Conservation (phyloP, 78 protist genomes). For the Dictyostelium brefeldianum region DNA sequence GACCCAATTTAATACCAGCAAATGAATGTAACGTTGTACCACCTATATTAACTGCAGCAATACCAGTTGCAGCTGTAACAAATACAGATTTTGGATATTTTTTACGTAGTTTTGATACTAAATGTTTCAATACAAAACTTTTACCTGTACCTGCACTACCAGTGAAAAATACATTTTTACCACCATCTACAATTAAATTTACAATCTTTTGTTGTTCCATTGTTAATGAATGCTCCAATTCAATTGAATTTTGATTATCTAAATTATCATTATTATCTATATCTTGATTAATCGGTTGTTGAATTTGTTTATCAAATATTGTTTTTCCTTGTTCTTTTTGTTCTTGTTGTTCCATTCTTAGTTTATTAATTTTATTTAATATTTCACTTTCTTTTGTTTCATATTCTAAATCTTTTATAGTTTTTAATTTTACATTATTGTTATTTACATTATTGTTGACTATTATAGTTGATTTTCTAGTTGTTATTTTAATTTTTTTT, state of each 20-base stretch:
- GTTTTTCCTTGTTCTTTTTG: neutral
- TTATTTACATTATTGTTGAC: neutral
- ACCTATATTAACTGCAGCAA: slow-evolving; percentile 85
- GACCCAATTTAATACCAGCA: slow-evolving; percentile 83
- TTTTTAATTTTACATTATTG: neutral
- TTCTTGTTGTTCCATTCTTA: too few species aligned
- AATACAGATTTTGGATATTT: slow-evolving; percentile 54
- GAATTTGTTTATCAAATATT: neutral
- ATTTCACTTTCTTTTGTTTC: slow-evolving; percentile 1
- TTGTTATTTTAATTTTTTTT: slow-evolving; percentile 9
- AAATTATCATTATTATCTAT: neutral
- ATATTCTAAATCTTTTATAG: neutral
- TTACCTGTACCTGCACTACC: slow-evolving; percentile 94
- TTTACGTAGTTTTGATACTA: slow-evolving; percentile 32
- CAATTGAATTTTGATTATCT: slow-evolving; percentile 9
- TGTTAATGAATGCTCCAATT: slow-evolving; percentile 24
- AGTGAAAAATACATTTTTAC: slow-evolving; percentile 86
- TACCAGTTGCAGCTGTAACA: slow-evolving; percentile 84
- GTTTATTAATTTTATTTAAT: neutral
- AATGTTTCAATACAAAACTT: slow-evolving; percentile 76
- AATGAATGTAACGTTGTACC: slow-evolving; percentile 88
- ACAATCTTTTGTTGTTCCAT: slow-evolving; percentile 49
- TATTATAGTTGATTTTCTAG: neutral
- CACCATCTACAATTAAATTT: slow-evolving; percentile 65
- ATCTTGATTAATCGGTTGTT: neutral